These are phyloP conservation scores for Sphenostylis stenocarpa DNA, from an alignment of 306 rosid species.

Conservation along the genomic window DNA sequence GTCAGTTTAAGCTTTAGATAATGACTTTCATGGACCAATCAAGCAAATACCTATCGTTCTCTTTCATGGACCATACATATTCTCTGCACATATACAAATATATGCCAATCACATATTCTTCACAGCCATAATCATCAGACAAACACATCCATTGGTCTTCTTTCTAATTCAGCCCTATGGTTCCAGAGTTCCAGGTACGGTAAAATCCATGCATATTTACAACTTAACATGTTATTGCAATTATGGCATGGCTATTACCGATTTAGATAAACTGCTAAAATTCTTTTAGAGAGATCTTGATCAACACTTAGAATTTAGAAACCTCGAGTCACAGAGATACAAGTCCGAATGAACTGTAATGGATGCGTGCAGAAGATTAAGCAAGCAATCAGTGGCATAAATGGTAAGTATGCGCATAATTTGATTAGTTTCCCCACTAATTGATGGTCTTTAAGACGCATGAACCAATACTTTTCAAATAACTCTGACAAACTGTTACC, in stretches of 20 bases:
- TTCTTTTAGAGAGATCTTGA: background rate
- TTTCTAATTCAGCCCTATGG: conserved; percentile 45
- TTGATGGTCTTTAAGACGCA: background rate
- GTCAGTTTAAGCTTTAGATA: conserved; percentile 16
- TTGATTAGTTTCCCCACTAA: background rate
- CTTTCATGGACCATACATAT: too few relatives aligned
- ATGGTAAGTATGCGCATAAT: conserved; percentile 43
- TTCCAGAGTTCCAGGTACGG: conserved; percentile 65
- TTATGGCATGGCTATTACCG: background rate
- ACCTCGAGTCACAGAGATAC: conserved; percentile 68
- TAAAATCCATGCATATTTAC: background rate
- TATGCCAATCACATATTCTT: too few relatives aligned
- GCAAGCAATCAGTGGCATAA: conserved; percentile 64
- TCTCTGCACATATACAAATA: too few relatives aligned
- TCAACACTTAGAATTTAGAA: conserved; percentile 49
- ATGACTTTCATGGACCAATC: conserved; percentile 34
- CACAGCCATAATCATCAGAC: conserved; percentile 30
- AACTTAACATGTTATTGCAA: background rate
- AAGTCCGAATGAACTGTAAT: conserved; percentile 77
- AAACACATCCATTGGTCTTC: background rate
- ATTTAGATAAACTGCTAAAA: background rate
- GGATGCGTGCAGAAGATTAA: conserved; percentile 85
- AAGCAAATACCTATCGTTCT: conserved; percentile 17
- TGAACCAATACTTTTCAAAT: background rate
- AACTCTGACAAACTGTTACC: background rate